Evolutionary conservation across 352 stramenopile genomes (phyloP).

Genomic region (Phytophthora nicotianae): DNA sequence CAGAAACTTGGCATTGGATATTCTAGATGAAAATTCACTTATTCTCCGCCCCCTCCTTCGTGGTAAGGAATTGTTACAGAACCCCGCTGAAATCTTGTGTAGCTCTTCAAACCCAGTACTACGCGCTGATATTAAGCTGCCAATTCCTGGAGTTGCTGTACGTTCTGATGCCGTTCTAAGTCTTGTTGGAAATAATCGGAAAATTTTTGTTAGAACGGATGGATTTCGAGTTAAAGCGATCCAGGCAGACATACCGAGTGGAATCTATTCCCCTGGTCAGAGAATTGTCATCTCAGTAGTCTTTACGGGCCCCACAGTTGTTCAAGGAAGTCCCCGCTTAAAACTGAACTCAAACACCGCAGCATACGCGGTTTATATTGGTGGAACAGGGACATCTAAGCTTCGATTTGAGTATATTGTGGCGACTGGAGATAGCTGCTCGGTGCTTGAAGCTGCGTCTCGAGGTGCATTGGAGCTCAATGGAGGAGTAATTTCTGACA

Average conservation of each 20-base stretch:
- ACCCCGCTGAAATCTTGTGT: constrained; percentile 47
- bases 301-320: constrained; percentile 52
- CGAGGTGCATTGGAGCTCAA: constrained; percentile 55
- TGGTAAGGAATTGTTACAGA: constrained; percentile 31
- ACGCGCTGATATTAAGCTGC: constrained; percentile 52
- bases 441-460: constrained; percentile 54
- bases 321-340: constrained; percentile 57
- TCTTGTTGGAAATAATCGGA: constrained; percentile 61
- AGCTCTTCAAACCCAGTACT: constrained; percentile 38
- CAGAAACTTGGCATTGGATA: constrained; percentile 46
- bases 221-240: constrained; percentile 50
- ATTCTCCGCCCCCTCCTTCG: constrained; percentile 44
- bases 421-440: constrained; percentile 43
- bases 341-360: constrained; percentile 55
- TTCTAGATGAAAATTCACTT: constrained; percentile 44
- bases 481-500: constrained; percentile 56
- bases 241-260: constrained; percentile 40
- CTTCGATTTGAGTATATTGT: constrained; percentile 72
- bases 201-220: constrained; percentile 72
- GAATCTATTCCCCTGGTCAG: constrained; percentile 67
- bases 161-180: constrained; percentile 57
- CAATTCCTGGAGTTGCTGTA: constrained; percentile 45
- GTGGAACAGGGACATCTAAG: constrained; percentile 44
- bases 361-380: constrained; percentile 54
- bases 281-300: constrained; percentile 51